phyloP scores from a whole-genome alignment of 306 rosid genomes.

The Arachis hypogaea region DNA sequence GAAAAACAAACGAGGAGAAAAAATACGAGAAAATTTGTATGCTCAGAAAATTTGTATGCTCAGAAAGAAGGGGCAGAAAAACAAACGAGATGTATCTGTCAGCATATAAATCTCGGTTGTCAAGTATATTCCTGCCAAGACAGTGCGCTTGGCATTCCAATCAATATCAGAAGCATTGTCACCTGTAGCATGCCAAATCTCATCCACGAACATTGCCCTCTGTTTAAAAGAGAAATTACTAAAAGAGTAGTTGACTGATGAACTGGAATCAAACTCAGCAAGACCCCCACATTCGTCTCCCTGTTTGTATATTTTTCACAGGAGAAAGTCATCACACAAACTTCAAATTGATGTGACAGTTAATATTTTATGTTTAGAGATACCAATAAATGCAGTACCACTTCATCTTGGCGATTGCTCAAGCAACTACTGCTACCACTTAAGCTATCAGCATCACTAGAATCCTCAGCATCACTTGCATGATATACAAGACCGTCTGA shows the following conservation, averaged over 20 bases:
- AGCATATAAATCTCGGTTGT: too few species aligned
- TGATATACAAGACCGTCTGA: constrained; percentile 66
- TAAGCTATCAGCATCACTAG: constrained; percentile 89
- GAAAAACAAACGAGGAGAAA: too few species aligned
- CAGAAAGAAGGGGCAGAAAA: too few species aligned
- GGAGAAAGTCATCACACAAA: constrained; percentile 42
- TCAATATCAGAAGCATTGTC: too few species aligned
- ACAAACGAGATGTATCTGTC: too few species aligned
- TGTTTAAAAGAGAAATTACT: constrained; percentile 91
- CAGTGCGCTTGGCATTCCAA: too few species aligned
- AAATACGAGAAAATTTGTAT: too few species aligned
- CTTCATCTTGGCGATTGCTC: constrained; percentile 95
- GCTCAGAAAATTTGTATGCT: too few species aligned
- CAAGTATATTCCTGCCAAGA: too few species aligned
- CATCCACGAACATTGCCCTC: too few species aligned
- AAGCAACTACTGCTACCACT: constrained; percentile 92
- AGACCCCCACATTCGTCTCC: constrained; percentile 94
- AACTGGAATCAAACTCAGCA: constrained; percentile 84
- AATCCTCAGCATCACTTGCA: constrained; percentile 79
- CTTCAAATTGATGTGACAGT: constrained; percentile 25
- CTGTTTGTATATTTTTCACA: constrained; percentile 50
- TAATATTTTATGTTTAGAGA: constrained; percentile 4
- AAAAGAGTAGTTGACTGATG: constrained; percentile 85
- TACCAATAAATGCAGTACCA: constrained; percentile 57
- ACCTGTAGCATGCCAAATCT: too few species aligned